Base-by-base conservation (phyloP, 352 stramenopile species). In the Pythium sp. region DNA sequence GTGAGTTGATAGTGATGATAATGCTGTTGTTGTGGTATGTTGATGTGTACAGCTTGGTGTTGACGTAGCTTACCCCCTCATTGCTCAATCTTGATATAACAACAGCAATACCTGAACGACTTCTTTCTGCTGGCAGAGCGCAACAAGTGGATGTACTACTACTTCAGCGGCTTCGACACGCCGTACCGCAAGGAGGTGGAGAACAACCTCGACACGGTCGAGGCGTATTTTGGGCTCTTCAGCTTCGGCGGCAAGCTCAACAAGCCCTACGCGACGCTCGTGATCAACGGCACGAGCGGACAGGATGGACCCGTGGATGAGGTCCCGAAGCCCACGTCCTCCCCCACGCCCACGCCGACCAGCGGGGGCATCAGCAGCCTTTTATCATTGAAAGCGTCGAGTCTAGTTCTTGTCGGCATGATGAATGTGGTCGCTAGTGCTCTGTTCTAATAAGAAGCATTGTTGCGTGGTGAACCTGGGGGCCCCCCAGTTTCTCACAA, bases 191-290 rank as follows among this genome's bases (percentile, higher is more conserved):
- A 53, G 12, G 43, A 61, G 15, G 64, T 76, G 1, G 57, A 28
- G 11, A 65, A 79, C 20, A 62, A 63, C 15, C 69, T 58, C 18
- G 24, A 55, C 32, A 89, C 82, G 34, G 82, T 90, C 54, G 84
- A 92, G 73, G 82, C 80, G 46, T 83, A 90, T 72, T 92, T 92
- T 47, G 84, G 84, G 14, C 63, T 92, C 55, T 90, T 89, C 60
- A 64, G 58, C 47, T 32, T 34, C 14, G 59, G 30, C 30, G 58
- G 32, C 6, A 65, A 53, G 20, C 46, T 78, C 24, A 78, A 78
- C 56, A 66, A 69, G 6, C 30, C 62, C 8, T 69, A 76, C 36
- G 58, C 38, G 20, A 57, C n/a, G 49, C 62, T 76, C 41, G 22
- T 59, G 51, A 65, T 73, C 26, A 74, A 72, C 43, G 58, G 65